A percentile compares a stretch with the other conserved stretches of the same genome.
Conservation (phyloP, 331 rosid genomes). For the Phaseolus coccineus region DNA sequence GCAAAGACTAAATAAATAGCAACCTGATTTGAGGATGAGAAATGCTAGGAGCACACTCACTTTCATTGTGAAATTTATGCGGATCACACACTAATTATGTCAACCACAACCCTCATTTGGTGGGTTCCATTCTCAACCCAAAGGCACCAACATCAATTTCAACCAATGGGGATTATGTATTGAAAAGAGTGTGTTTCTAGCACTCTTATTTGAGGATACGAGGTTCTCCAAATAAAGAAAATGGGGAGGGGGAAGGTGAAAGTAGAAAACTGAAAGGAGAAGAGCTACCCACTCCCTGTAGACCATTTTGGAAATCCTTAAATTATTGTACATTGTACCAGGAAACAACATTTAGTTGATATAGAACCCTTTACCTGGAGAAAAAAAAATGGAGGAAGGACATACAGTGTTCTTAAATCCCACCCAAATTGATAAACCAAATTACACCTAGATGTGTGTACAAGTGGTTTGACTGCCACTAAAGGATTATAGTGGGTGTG, state of each 20-base stretch:
- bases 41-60: background rate
- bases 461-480: conserved; percentile 20
- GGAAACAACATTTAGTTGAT: background rate
- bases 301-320: background rate
- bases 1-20: background rate
- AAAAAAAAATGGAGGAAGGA: background rate
- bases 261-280: background rate
- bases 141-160: background rate
- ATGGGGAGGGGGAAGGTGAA: background rate
- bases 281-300: conserved; percentile 31
- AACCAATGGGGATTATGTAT: background rate
- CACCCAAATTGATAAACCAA: background rate
- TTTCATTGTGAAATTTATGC: background rate
- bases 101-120: background rate
- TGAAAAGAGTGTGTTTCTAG: background rate
- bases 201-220: background rate
- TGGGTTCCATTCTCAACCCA: background rate
- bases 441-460: background rate
- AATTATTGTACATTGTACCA: background rate
- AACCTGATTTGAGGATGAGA: conserved; percentile 17
- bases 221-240: background rate
- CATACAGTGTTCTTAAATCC: background rate
- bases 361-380: background rate
- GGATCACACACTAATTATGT: background rate
- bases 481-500: background rate